Evolutionary conservation across 371 early-diverging fungal species (phyloP).

Genomic region (Mortierella sp.): DNA sequence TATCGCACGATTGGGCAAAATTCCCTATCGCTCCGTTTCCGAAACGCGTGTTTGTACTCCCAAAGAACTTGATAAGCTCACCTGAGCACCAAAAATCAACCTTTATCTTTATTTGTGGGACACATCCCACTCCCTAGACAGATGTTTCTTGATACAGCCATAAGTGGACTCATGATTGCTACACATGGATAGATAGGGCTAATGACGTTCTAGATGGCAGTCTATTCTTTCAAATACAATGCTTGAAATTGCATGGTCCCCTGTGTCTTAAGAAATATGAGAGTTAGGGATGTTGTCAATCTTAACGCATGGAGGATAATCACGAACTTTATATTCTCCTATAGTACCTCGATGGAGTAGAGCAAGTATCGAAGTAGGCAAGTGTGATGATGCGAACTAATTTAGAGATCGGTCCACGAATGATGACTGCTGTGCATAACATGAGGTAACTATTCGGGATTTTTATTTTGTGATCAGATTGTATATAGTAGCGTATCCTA

Average conservation of each 20-base stretch:
- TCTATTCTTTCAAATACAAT: too few relatives aligned
- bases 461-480: not conserved
- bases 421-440: not conserved
- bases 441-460: not conserved
- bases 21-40: slow-evolving; percentile 13
- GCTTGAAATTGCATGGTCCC: too few relatives aligned
- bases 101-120: not conserved
- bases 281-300: too few relatives aligned
- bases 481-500: not conserved
- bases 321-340: too few relatives aligned
- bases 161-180: slow-evolving; percentile 4
- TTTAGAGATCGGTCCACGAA: not conserved
- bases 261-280: too few relatives aligned
- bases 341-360: not conserved
- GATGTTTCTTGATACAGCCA: not conserved
- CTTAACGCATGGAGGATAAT: too few relatives aligned
- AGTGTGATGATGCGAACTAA: not conserved
- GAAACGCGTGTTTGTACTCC: slow-evolving; percentile 41
- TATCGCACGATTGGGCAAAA: not conserved
- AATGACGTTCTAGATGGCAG: too few relatives aligned
- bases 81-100: not conserved
- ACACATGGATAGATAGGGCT: slow-evolving; percentile 41
- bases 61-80: slow-evolving; percentile 10
- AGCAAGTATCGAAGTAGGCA: not conserved
- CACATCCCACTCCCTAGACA: not conserved